Evolutionary conservation across 805 yeast genomes (phyloP).

Genomic region (Clavispora vitiphila): DNA sequence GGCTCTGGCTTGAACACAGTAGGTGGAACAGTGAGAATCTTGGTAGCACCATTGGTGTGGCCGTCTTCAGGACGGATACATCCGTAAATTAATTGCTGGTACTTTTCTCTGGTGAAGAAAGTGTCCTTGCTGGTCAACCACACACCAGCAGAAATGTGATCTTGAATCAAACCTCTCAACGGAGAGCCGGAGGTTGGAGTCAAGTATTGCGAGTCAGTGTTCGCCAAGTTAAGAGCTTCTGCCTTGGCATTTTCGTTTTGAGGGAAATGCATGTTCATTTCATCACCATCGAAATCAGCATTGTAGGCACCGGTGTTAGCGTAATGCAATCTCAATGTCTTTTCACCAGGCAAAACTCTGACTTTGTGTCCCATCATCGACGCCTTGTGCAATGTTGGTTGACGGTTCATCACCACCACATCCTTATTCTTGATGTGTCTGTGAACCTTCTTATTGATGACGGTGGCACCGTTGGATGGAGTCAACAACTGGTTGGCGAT

Average conservation of each 20-base stretch:
- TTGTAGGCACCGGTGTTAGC: slow-evolving; percentile 99
- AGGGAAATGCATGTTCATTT: slow-evolving; percentile 99
- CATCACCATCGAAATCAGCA: slow-evolving; percentile 99
- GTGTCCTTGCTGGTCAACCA: slow-evolving; percentile 95
- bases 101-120: slow-evolving; percentile 83
- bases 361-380: slow-evolving; percentile 99
- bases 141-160: slow-evolving; percentile 97
- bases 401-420: slow-evolving; percentile 97
- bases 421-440: slow-evolving; percentile 94
- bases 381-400: slow-evolving; percentile 97
- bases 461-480: slow-evolving; percentile 62
- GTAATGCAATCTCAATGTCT: slow-evolving; percentile 92
- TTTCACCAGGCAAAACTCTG: slow-evolving; percentile 94
- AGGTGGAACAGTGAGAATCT: slow-evolving; percentile 81
- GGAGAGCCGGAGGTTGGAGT: slow-evolving; percentile 99
- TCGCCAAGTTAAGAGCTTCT: slow-evolving; percentile 91
- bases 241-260: slow-evolving; percentile 96
- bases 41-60: slow-evolving; percentile 64
- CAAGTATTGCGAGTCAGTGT: slow-evolving; percentile 94
- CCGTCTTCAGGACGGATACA: slow-evolving; percentile 97
- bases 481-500: slow-evolving; percentile 91
- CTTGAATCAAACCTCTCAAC: slow-evolving; percentile 97
- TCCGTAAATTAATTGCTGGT: slow-evolving; percentile 91
- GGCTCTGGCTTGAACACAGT: slow-evolving; percentile 82
- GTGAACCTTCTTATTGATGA: slow-evolving; percentile 84